Evolutionary conservation across 139 green algal genomes (phyloP).

Genomic region (Chlorella sp.): DNA sequence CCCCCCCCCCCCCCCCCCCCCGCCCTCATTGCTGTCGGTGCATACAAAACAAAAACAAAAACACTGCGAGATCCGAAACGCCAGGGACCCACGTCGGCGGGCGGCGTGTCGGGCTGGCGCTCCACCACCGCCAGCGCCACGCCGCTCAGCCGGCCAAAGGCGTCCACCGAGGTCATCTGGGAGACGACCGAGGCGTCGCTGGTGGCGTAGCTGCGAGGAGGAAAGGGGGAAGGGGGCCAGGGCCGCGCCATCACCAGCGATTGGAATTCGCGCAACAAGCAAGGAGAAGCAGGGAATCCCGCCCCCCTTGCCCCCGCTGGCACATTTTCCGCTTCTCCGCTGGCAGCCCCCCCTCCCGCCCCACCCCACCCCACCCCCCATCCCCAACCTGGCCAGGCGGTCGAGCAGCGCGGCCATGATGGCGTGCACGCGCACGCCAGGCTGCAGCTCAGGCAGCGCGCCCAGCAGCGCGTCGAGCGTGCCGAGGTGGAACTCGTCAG

Average conservation of each 20-base stretch:
- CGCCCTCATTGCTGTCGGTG: too few relatives aligned
- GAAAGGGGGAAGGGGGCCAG: neutral
- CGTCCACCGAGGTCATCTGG: constrained; percentile 61
- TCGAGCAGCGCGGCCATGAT: constrained; percentile 82
- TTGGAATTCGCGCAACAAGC: too few relatives aligned
- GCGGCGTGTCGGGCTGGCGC: constrained; percentile 69
- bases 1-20: too few relatives aligned
- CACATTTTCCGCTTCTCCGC: too few relatives aligned
- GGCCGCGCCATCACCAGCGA: neutral
- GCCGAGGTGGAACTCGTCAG: constrained; percentile 95
- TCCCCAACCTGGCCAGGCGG: constrained; percentile 75
- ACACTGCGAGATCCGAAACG: too few relatives aligned
- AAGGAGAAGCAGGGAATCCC: too few relatives aligned
- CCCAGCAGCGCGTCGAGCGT: constrained; percentile 86
- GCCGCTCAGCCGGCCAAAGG: constrained; percentile 75
- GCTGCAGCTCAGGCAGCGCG: constrained; percentile 85
- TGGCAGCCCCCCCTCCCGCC: too few relatives aligned
- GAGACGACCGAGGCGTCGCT: constrained; percentile 30
- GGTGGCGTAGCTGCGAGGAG: constrained; percentile 32
- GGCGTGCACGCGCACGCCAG: constrained; percentile 69
- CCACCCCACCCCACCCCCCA: too few relatives aligned
- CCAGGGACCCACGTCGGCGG: constrained; percentile 55
- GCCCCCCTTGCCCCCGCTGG: too few relatives aligned
- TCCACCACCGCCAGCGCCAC: constrained; percentile 55
- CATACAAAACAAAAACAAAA: too few relatives aligned